A percentile compares a stretch with the other conserved stretches of the same genome.
Conservation (phyloP, 225 moss, liverwort and hornwort genomes). For the Lunularia cruciata region DNA sequence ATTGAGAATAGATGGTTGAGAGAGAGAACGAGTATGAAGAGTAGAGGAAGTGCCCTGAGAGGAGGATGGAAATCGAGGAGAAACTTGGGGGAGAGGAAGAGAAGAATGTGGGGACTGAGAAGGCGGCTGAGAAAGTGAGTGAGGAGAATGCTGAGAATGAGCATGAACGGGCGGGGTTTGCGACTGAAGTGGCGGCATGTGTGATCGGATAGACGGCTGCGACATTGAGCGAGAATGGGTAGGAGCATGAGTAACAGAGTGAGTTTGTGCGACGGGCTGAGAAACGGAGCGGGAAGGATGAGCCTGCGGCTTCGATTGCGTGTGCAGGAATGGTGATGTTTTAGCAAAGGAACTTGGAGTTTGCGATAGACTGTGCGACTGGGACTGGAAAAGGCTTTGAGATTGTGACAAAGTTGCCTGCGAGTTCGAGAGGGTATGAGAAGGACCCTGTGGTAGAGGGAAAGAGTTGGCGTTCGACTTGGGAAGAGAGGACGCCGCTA, state of each 20-base stretch:
- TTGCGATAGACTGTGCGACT: slow-evolving; percentile 26
- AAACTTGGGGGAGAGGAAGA: slow-evolving; percentile 11
- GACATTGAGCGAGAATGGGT: slow-evolving; percentile 26
- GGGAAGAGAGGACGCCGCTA: slow-evolving; percentile 27
- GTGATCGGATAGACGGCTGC: slow-evolving; percentile 21
- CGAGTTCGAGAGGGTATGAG: slow-evolving; percentile 21
- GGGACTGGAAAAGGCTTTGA: slow-evolving; percentile 28
- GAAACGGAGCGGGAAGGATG: slow-evolving; percentile 18
- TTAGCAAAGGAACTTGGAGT: slow-evolving; percentile 21
- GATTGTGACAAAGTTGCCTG: slow-evolving; percentile 27
- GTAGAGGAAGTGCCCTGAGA: slow-evolving; percentile 1
- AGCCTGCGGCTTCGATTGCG: slow-evolving; percentile 19
- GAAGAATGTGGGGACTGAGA: slow-evolving; percentile 23
- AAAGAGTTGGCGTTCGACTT: slow-evolving; percentile 25
- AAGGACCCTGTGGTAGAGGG: not conserved
- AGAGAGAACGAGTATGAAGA: slow-evolving; percentile 19
- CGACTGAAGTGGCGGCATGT: slow-evolving; percentile 20
- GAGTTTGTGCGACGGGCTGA: slow-evolving; percentile 11
- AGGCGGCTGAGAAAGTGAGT: slow-evolving; percentile 9
- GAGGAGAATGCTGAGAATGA: slow-evolving; percentile 22
- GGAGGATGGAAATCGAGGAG: slow-evolving; percentile 20
- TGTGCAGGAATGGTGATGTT: slow-evolving; percentile 21
- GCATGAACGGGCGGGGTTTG: slow-evolving; percentile 15
- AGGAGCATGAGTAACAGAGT: slow-evolving; percentile 11
- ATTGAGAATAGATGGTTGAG: slow-evolving; percentile 22